Conservation (phyloP, 768 basidiomycete genomes). For the Trametes gibbosa region DNA sequence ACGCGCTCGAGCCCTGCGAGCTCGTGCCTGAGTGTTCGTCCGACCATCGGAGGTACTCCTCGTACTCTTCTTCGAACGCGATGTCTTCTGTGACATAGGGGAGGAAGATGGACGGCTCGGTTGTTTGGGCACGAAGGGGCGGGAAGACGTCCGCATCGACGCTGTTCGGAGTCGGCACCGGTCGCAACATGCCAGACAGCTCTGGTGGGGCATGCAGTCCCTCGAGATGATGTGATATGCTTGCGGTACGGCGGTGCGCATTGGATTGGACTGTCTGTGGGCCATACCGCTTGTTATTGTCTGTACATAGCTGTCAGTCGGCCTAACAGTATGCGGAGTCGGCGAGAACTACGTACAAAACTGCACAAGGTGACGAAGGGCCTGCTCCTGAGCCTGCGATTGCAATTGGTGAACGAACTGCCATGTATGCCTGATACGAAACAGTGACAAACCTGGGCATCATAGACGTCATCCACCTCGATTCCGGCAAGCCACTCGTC, state of each 20-base stretch:
- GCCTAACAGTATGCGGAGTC: not conserved
- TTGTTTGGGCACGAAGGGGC: conserved; percentile 82
- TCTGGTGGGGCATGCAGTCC: conserved; percentile 75
- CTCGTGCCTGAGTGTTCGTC: conserved; percentile 48
- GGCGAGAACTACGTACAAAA: conserved; percentile 68
- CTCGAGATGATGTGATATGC: conserved; percentile 79
- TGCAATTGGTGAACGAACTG: not conserved
- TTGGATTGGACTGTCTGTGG: conserved; percentile 50
- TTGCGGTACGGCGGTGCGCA: conserved; percentile 76
- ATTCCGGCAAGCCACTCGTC: conserved; percentile 97
- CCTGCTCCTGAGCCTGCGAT: conserved; percentile 86
- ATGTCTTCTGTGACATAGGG: conserved; percentile 93
- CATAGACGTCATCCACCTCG: conserved; percentile 89
- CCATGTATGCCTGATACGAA: not conserved
- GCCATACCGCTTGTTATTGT: conserved; percentile 91
- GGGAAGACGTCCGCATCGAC: conserved; percentile 94
- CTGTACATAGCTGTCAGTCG: conserved; percentile 36
- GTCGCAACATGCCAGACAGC: conserved; percentile 69
- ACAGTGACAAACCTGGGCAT: conserved; percentile 65
- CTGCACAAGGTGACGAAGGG: conserved; percentile 88
- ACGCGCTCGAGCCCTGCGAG: conserved; percentile 53
- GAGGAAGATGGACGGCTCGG: conserved; percentile 79
- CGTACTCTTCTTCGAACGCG: conserved; percentile 95
- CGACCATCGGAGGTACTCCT: conserved; percentile 85
- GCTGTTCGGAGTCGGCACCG: conserved; percentile 70